phyloP scores from a whole-genome alignment of 441 rosid genomes.

The Populus hybrid region DNA sequence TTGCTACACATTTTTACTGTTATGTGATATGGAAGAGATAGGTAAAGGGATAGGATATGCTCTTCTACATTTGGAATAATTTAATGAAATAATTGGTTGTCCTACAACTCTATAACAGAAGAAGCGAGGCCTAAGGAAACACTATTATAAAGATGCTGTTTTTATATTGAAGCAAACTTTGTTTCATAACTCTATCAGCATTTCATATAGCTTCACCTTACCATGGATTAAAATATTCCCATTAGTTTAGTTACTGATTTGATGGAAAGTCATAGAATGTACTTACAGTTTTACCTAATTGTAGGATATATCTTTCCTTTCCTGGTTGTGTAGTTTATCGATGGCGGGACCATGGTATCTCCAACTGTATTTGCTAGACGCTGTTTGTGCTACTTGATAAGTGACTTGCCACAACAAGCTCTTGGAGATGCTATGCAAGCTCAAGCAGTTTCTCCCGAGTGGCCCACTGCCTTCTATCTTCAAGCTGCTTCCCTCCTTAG shows the following conservation, averaged over 20 bases:
- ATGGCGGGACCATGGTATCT: constrained; percentile 86
- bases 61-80: neutral
- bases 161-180: neutral
- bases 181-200: neutral
- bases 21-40: neutral
- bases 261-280: neutral
- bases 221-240: neutral
- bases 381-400: constrained; percentile 78
- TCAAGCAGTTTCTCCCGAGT: constrained; percentile 79
- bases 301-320: neutral
- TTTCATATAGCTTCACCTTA: neutral
- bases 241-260: neutral
- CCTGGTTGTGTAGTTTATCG: constrained; percentile 56
- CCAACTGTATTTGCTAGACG: constrained; percentile 92
- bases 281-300: too few species aligned
- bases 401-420: constrained; percentile 83
- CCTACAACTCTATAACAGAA: neutral
- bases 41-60: neutral
- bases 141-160: neutral
- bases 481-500: constrained; percentile 92
- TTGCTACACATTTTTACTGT: neutral
- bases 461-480: constrained; percentile 89
- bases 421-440: constrained; percentile 99
- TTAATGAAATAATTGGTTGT: neutral
- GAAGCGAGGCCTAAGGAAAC: neutral